Evolutionary conservation across 495 filamentous ascomycete genomes (phyloP).

Genomic region (Monascus purpureus): DNA sequence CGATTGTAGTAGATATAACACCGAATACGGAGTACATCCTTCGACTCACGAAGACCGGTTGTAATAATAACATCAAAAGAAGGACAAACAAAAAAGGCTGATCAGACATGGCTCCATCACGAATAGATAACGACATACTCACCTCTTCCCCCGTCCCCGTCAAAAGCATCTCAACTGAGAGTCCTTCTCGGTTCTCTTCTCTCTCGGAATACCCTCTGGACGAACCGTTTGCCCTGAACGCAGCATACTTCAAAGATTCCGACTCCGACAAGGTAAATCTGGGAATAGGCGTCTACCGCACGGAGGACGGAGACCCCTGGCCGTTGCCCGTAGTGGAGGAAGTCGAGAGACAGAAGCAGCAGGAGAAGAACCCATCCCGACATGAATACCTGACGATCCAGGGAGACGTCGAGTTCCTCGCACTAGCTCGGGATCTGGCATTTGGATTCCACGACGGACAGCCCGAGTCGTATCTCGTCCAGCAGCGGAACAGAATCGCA

Average conservation of each 20-base stretch:
- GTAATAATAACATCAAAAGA: too few species aligned
- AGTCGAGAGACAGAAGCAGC: constrained; percentile 10
- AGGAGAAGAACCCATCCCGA: constrained; percentile 1
- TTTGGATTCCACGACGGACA: constrained; percentile 3
- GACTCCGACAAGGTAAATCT: constrained; percentile 19
- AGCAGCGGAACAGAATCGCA: constrained; percentile 3
- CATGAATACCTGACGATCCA: constrained; percentile 12
- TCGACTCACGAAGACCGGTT: too few species aligned
- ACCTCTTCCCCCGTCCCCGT: too few species aligned
- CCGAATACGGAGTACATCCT: too few species aligned
- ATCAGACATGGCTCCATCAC: too few species aligned
- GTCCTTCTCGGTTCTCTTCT: too few species aligned
- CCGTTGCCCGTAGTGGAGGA: constrained; percentile 14
- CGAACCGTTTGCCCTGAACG: constrained; percentile 13
- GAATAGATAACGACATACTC: too few species aligned
- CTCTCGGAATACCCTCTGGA: constrained; percentile 9
- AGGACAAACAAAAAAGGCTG: too few species aligned
- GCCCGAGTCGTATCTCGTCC: neutral
- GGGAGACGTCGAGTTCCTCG: constrained; percentile 4
- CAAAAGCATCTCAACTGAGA: too few species aligned
- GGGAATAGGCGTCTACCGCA: constrained; percentile 20
- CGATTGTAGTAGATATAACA: too few species aligned
- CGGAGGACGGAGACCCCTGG: constrained; percentile 22
- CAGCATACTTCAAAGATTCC: constrained; percentile 8
- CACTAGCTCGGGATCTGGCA: constrained; percentile 4